Evolutionary conservation across 805 yeast species (phyloP).

Genomic region (Metschnikowia amazonensis): DNA sequence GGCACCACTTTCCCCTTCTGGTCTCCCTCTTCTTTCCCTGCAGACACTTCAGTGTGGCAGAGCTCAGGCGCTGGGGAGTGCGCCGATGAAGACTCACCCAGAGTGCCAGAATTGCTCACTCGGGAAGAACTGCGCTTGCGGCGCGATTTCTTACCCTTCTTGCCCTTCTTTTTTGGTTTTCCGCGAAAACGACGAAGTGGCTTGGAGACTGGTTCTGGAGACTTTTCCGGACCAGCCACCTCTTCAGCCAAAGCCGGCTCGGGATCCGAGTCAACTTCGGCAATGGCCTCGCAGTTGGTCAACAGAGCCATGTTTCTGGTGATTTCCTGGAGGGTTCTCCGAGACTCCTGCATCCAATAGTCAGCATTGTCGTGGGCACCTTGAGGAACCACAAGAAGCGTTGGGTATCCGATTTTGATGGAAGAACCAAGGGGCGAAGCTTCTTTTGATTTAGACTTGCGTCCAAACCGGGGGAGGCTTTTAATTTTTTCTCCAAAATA

Average conservation of each 20-base stretch:
- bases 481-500: neutral
- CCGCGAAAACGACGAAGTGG: neutral
- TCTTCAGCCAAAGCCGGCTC: neutral
- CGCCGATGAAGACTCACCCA: neutral
- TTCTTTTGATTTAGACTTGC: neutral
- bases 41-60: no score
- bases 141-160: neutral
- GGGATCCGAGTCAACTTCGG: no score
- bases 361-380: neutral
- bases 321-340: neutral
- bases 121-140: neutral
- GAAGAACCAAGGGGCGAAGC: neutral
- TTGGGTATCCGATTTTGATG: neutral
- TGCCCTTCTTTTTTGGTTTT: neutral
- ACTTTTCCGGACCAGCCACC: no score
- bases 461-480: neutral
- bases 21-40: no score
- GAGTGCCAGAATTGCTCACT: neutral
- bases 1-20: no score
- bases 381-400: neutral
- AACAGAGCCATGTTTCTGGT: neutral
- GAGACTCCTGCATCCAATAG: neutral
- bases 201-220: neutral
- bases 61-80: no score
- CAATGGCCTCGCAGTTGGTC: neutral